These are phyloP conservation scores for Aspergillus nanangensis DNA, from an alignment of 495 filamentous ascomycete species.

Conservation along the genomic window DNA sequence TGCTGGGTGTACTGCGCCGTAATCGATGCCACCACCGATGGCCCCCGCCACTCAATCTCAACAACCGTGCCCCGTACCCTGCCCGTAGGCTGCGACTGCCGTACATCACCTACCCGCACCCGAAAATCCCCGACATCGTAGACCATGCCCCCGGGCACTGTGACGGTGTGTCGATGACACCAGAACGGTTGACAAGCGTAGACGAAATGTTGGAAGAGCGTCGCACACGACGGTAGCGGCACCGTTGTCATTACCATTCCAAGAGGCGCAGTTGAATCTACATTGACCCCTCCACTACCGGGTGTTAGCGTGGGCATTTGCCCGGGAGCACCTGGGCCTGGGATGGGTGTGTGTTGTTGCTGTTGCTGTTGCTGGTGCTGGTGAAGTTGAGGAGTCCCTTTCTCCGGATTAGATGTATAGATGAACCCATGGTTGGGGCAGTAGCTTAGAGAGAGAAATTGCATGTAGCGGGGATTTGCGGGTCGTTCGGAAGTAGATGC, in stretches of 20 bases:
- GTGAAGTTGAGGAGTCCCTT: too few species aligned
- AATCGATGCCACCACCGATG: slow-evolving; percentile 32
- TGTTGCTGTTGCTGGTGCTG: too few species aligned
- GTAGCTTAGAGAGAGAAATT: slow-evolving; percentile 40
- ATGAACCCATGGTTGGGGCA: slow-evolving; percentile 40
- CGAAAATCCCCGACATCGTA: slow-evolving; percentile 44
- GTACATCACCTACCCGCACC: slow-evolving; percentile 41
- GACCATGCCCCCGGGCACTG: slow-evolving; percentile 34
- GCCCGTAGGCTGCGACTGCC: slow-evolving; percentile 34
- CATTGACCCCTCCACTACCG: too few species aligned
- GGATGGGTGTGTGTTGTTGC: too few species aligned
- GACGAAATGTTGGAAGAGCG: slow-evolving; percentile 40
- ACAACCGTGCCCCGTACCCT: slow-evolving; percentile 38
- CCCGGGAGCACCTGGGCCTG: neutral
- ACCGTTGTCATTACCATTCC: slow-evolving; percentile 40
- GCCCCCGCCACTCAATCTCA: slow-evolving; percentile 41
- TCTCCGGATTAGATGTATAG: slow-evolving; percentile 35
- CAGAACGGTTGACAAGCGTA: slow-evolving; percentile 45
- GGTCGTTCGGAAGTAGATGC: slow-evolving; percentile 24
- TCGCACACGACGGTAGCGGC: slow-evolving; percentile 25
- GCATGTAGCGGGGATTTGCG: slow-evolving; percentile 35
- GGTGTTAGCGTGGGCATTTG: slow-evolving; percentile 1
- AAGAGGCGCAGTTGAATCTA: too few species aligned
- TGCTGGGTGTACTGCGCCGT: slow-evolving; percentile 5
- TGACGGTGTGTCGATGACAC: slow-evolving; percentile 37